Evolutionary conservation across 2,329 filamentous ascomycete genomes (phyloP), one percentile per base, ranked within the genome.

Genomic region (Colletotrichum sp.): DNA sequence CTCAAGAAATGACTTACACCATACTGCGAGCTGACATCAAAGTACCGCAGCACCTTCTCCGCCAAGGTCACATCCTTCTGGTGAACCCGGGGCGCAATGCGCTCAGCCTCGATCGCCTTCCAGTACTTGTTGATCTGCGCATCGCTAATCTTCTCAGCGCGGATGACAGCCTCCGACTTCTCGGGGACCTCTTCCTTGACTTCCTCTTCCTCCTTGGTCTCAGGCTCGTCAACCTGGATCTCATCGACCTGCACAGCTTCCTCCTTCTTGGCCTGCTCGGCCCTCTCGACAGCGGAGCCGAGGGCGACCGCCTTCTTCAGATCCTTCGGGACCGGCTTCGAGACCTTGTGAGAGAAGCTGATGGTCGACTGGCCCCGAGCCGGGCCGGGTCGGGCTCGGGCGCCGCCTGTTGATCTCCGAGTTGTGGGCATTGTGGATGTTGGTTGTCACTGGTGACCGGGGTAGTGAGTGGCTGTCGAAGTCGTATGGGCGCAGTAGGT

Each of bases 11-110:
- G n/a, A 92, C 95, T 87, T 92, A 98, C 96, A 72, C 97, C 97
- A 83, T 95, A 99, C 81, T 98, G 95, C 76, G 91, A 95, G 81
- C 93, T 97, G 79, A 98, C 94, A 83, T 99, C 97, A 85, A 97
- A 99, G 83, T 98, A 95, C 78, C 96, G 89, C 81, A 99, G 85
- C 30, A 99, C 92, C 88, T 96, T 98, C 89, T 99, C 96, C 72
- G 94, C 89, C 61, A 94, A 79, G 13, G 88, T 90, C 79, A 99
- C 82, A 4, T 89, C 93, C 80, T 93, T 85, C 85, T 98, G 95
- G 81, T 99, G 97, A 43, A 98, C 92, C 80, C 94, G 87, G 57
- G 91, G 90, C 21, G 95, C 91, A 75, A 89, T 89, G 79, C 95
- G 89, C 80, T 92, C 89, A 55, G 87, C 86, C 86, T 98, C 95